A percentile compares a stretch with the other conserved stretches of the same genome.
Conservation (phyloP, 2,329 filamentous ascomycete genomes). For the Trichoderma afroharzianum region DNA sequence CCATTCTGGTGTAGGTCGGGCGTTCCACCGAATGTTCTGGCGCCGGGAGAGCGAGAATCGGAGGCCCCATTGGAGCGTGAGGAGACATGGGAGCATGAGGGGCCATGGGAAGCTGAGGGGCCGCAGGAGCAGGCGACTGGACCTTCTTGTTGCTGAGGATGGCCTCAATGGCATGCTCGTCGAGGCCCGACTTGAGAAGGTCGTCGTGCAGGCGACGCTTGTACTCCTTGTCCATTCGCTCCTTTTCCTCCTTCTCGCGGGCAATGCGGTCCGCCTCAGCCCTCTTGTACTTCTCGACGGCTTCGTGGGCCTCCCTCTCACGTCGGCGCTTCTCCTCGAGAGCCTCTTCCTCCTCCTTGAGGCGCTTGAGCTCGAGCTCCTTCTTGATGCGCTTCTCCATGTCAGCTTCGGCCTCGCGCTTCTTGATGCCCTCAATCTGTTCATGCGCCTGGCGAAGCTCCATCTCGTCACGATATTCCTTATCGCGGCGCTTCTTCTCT, state of each 20-base stretch:
- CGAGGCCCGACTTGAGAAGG: conserved; percentile 55
- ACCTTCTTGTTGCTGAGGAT: conserved; percentile 56
- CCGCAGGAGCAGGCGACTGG: conserved; percentile 15
- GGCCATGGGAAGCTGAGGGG: neutral
- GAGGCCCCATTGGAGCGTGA: neutral
- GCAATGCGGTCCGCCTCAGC: conserved; percentile 45
- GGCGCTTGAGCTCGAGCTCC: conserved; percentile 48
- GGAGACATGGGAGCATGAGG: conserved; percentile 12
- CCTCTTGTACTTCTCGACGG: conserved; percentile 48
- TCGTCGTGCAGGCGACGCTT: conserved; percentile 55
- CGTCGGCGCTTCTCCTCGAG: conserved; percentile 29
- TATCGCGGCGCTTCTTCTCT: conserved; percentile 34
- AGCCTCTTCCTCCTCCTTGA: conserved; percentile 37
- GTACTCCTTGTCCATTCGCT: conserved; percentile 51
- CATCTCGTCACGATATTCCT: conserved; percentile 44
- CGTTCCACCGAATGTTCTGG: conserved; percentile 28
- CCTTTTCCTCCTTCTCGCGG: conserved; percentile 46
- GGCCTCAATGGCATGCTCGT: conserved; percentile 56
- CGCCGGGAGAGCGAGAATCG: conserved; percentile 19
- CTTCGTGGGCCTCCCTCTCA: conserved; percentile 21
- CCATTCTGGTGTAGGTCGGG: conserved; percentile 62
- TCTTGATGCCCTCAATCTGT: conserved; percentile 46
- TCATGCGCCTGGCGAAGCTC: conserved; percentile 49
- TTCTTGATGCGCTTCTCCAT: conserved; percentile 51
- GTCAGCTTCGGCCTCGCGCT: conserved; percentile 42